Base-by-base conservation (phyloP, 352 stramenopile genomes). In the Thalassiosira exigua region DNA sequence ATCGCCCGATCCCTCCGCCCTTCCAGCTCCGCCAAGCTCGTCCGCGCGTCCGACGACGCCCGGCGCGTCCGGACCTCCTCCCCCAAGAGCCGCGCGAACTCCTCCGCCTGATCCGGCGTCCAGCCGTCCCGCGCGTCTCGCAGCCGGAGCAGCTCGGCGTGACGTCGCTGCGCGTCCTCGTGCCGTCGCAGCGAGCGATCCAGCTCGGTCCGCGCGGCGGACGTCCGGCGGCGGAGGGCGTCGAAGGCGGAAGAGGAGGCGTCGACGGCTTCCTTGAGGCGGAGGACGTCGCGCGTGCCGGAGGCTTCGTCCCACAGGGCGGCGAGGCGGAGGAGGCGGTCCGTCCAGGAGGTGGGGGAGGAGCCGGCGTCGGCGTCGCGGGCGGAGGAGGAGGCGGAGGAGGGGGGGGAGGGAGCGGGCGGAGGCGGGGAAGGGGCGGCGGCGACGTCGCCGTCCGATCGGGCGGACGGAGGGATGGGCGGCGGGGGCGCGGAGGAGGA, bases 261-360 rank as follows among this genome's bases (percentile, higher is more conserved):
- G 7, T 77, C 60, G 5, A 89, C 82, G 11, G 59, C 32, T 64
- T 82, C 36, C 61, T 89, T 89, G 26, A 89, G 54, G 17, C 70
- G 9, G 1, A 60, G 59, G 26, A 89, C 81, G 61, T 86, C 82
- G 32, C 27, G 44, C 1, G 65, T 75, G 9, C 78, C 82, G 33
- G 73, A 82, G 24, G 48, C 36, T 68, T 86, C 69, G 26, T 80
- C 50, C 78, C 78, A 85, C 7, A 79, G n/a, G n/a, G n/a, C n/a
- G n/a, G n/a, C n/a, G 39, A 17, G 39, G 11, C n/a, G 39, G 39
- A 48, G 39, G 39, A n/a, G 11, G 39, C 39, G 39, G 39, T 48
- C 11, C 11, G n/a, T 11, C 39, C 39, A 48, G 11, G 39, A n/a
- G 11, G 39, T 11, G 39, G n/a, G 39, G 39, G 39, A 48, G 39